Evolutionary conservation across 495 filamentous ascomycete species (phyloP).

Genomic region (Geopyxis carbonaria): DNA sequence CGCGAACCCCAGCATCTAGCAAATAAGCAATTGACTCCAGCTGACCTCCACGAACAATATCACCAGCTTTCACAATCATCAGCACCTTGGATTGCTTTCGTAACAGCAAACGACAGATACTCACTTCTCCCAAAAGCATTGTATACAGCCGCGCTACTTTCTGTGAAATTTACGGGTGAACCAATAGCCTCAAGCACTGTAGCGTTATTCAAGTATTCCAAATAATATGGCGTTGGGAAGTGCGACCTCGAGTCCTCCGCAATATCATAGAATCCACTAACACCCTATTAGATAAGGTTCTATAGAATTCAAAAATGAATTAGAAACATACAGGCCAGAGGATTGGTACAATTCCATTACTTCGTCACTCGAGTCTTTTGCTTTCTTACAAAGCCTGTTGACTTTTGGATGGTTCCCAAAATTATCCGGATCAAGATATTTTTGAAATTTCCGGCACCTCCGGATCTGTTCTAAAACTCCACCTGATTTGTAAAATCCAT

Average conservation of each 20-base stretch:
- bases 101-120: constrained; percentile 27
- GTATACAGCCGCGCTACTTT: constrained; percentile 33
- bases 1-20: constrained; percentile 41
- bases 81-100: background rate
- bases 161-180: constrained; percentile 48
- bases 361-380: constrained; percentile 4
- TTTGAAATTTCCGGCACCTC: constrained; percentile 27
- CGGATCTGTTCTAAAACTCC: constrained; percentile 32
- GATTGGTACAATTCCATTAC: constrained; percentile 6
- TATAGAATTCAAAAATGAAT: too few species aligned
- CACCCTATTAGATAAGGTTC: too few species aligned
- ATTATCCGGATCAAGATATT: constrained; percentile 35
- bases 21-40: constrained; percentile 37
- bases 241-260: constrained; percentile 35
- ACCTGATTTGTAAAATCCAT: constrained; percentile 32
- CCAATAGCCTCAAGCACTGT: constrained; percentile 48
- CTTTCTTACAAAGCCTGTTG: constrained; percentile 17
- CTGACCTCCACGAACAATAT: constrained; percentile 31
- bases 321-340: constrained; percentile 9
- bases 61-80: constrained; percentile 22
- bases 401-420: constrained; percentile 34
- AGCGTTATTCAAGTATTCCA: constrained; percentile 47
- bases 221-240: constrained; percentile 44
- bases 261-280: constrained; percentile 51
- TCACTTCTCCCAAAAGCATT: constrained; percentile 35